phyloP scores from a whole-genome alignment of 2,329 filamentous ascomycete species.

The Allantophomopsis cytisporea region DNA sequence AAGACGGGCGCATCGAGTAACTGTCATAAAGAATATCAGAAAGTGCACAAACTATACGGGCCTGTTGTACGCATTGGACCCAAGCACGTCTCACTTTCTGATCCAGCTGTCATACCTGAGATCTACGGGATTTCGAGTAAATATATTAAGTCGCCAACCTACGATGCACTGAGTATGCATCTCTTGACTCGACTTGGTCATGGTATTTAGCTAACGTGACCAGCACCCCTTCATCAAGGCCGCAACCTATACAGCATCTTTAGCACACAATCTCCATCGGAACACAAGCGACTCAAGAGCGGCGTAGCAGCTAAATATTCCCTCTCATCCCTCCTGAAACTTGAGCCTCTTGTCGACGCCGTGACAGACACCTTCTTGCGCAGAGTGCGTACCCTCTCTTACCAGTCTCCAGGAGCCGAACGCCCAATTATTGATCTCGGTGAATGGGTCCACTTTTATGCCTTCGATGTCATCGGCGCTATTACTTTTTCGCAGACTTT shows the following conservation, averaged over 20 bases:
- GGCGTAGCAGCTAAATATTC: constrained; percentile 28
- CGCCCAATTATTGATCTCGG: constrained; percentile 10
- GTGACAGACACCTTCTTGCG: constrained; percentile 24
- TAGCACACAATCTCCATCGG: not conserved
- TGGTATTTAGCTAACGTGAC: not conserved
- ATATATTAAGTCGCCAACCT: constrained; percentile 21
- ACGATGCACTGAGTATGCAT: not conserved
- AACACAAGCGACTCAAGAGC: constrained; percentile 21
- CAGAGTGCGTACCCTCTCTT: constrained; percentile 10
- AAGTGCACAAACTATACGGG: constrained; percentile 32
- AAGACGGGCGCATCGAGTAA: not conserved
- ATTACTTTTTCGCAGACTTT: constrained; percentile 13
- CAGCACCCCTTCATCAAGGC: constrained; percentile 1
- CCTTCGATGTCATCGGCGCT: constrained; percentile 15
- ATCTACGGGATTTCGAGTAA: constrained; percentile 69
- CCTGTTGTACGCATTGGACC: constrained; percentile 67
- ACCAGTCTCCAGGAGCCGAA: constrained; percentile 16
- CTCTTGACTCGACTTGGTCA: not conserved
- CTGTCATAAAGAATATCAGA: not conserved
- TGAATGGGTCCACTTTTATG: constrained; percentile 6
- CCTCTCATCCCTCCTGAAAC: constrained; percentile 29
- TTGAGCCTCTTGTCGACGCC: constrained; percentile 30
- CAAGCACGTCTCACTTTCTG: constrained; percentile 66
- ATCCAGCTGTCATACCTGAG: constrained; percentile 55
- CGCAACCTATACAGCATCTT: not conserved